These are phyloP conservation scores for Lecanicillium sp. DNA, from an alignment of 2,329 filamentous ascomycete genomes.

Conservation along the genomic window DNA sequence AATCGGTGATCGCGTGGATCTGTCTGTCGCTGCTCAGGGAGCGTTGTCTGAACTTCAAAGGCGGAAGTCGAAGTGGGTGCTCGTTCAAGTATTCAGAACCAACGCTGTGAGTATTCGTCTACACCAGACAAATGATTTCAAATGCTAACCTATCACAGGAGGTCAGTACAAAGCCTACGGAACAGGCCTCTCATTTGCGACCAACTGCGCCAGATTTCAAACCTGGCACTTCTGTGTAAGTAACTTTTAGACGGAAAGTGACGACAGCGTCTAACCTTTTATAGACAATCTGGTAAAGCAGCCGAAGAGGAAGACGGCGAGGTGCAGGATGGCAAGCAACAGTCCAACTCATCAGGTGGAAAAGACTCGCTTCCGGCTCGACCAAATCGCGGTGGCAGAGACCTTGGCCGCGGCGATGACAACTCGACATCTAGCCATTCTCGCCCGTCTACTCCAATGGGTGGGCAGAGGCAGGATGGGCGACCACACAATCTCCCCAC, in stretches of 20 bases:
- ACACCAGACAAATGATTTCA: neutral
- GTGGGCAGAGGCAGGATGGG: conserved; percentile 15
- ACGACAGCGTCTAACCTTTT: too few relatives aligned
- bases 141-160: conserved; percentile 19
- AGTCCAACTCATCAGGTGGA: conserved; percentile 7
- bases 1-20: conserved; percentile 59
- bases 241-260: too few relatives aligned
- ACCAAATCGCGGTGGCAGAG: conserved; percentile 18
- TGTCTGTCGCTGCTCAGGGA: conserved; percentile 66
- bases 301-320: conserved; percentile 65
- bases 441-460: conserved; percentile 19
- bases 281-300: conserved; percentile 14
- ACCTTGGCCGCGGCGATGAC: conserved; percentile 18
- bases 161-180: conserved; percentile 20
- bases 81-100: conserved; percentile 65
- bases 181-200: conserved; percentile 38
- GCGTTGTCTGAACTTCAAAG: conserved; percentile 63
- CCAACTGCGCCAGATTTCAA: conserved; percentile 59
- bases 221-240: conserved; percentile 36
- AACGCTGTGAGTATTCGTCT: conserved; percentile 43
- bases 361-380: conserved; percentile 28
- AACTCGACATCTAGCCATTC: conserved; percentile 11
- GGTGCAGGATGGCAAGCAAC: conserved; percentile 51
- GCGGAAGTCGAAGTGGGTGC: conserved; percentile 60
- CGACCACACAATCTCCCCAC: conserved; percentile 37